phyloP scores from a whole-genome alignment of 129 eudicot species.

The Scalesia atractyloides region DNA sequence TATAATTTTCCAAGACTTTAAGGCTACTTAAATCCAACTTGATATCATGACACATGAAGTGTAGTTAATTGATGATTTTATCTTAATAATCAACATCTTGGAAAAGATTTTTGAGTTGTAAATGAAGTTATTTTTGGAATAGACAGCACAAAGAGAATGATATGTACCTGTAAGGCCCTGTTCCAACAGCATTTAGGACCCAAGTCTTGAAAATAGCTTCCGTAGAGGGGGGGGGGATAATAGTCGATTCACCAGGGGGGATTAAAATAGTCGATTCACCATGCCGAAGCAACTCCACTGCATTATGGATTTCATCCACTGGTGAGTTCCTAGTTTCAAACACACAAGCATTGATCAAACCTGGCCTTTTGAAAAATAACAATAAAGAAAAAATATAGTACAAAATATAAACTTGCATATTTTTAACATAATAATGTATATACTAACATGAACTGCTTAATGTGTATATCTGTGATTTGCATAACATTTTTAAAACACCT shows the following conservation, averaged over 20 bases:
- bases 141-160: neutral
- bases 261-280: constrained; percentile 16
- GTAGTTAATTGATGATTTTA: no score
- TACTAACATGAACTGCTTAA: no score
- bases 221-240: no score
- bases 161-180: constrained; percentile 18
- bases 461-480: no score
- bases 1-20: no score
- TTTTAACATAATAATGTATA: neutral
- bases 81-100: no score
- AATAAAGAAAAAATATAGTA: neutral
- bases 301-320: neutral
- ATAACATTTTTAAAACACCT: no score
- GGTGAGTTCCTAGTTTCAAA: neutral
- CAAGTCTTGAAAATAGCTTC: neutral
- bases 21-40: no score
- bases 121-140: neutral
- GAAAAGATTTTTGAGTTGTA: no score
- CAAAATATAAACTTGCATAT: constrained; percentile 3
- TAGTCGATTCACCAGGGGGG: no score
- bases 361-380: neutral
- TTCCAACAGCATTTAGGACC: neutral
- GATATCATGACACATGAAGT: no score
- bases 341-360: neutral
- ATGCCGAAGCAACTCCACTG: neutral